phyloP scores from a whole-genome alignment of 352 stramenopile species.

The Phytophthora podocarpi region DNA sequence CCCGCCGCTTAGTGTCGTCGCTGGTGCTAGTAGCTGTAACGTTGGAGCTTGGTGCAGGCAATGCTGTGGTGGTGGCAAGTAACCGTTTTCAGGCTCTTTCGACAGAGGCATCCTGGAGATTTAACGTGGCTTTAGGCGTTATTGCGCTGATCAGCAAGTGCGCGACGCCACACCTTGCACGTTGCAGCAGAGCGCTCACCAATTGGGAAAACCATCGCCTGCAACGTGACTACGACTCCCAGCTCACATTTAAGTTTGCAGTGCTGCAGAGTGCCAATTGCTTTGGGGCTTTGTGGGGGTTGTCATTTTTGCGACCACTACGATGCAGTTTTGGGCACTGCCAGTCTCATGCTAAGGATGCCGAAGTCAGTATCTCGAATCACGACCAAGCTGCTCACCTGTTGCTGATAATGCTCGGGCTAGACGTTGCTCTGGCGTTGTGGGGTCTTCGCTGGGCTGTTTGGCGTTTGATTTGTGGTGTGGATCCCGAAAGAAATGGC shows the following conservation, averaged over 20 bases:
- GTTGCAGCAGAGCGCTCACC: slow-evolving; percentile 48
- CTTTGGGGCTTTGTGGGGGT: slow-evolving; percentile 60
- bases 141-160: slow-evolving; percentile 40
- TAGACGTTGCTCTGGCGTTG: slow-evolving; percentile 51
- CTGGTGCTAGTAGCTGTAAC: slow-evolving; percentile 32
- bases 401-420: slow-evolving; percentile 50
- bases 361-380: slow-evolving; percentile 33
- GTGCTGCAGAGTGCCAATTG: slow-evolving; percentile 67
- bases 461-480: slow-evolving; percentile 25
- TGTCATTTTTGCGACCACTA: slow-evolving; percentile 53
- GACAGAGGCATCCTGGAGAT: slow-evolving; percentile 9
- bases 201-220: slow-evolving; percentile 81
- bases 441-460: slow-evolving; percentile 50
- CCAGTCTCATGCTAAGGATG: slow-evolving; percentile 20
- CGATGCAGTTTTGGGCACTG: slow-evolving; percentile 21
- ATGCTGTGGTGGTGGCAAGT: slow-evolving; percentile 48
- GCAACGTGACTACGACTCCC: slow-evolving; percentile 68
- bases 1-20: slow-evolving; percentile 34
- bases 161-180: slow-evolving; percentile 35
- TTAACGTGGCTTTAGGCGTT: slow-evolving; percentile 39
- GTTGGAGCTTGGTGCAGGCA: slow-evolving; percentile 27
- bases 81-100: slow-evolving; percentile 30
- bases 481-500: not conserved
- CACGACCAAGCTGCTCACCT: slow-evolving; percentile 53
- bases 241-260: slow-evolving; percentile 77